Conservation (phyloP, 2,329 filamentous ascomycete genomes). For the Lecanicillium sp. region DNA sequence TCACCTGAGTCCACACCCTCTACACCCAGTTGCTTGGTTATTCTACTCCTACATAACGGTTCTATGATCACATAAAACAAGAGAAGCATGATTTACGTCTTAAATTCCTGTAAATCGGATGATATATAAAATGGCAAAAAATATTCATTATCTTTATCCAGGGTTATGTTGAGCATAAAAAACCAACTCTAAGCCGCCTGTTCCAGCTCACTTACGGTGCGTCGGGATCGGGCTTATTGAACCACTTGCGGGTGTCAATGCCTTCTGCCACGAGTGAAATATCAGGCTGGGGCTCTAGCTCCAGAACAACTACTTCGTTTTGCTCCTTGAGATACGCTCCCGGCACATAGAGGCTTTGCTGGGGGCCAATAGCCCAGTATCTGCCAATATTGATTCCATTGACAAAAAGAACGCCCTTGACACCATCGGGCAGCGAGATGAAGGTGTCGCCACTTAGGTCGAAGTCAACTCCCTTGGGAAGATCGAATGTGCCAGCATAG, state of each 20-base stretch:
- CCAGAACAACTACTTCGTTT: slow-evolving; percentile 34
- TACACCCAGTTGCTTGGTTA: too few relatives aligned
- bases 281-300: slow-evolving; percentile 27
- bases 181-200: too few relatives aligned
- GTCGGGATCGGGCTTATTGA: slow-evolving; percentile 9
- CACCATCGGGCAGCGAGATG: slow-evolving; percentile 27
- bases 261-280: slow-evolving; percentile 5
- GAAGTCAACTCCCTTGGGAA: slow-evolving; percentile 7
- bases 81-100: too few relatives aligned
- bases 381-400: slow-evolving; percentile 36
- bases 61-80: too few relatives aligned
- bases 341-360: slow-evolving; percentile 38
- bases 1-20: too few relatives aligned
- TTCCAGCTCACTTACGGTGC: neutral
- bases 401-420: slow-evolving; percentile 37
- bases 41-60: too few relatives aligned
- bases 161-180: neutral
- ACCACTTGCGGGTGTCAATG: slow-evolving; percentile 10
- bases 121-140: too few relatives aligned
- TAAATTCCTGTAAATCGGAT: too few relatives aligned
- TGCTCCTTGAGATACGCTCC: slow-evolving; percentile 26
- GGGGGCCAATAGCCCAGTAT: slow-evolving; percentile 38
- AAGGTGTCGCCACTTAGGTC: slow-evolving; percentile 24
- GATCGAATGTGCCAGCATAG: slow-evolving; percentile 19
- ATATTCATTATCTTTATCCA: too few relatives aligned